Conservation (phyloP, 2,329 filamentous ascomycete species). For the Fonsecaea monophora region DNA sequence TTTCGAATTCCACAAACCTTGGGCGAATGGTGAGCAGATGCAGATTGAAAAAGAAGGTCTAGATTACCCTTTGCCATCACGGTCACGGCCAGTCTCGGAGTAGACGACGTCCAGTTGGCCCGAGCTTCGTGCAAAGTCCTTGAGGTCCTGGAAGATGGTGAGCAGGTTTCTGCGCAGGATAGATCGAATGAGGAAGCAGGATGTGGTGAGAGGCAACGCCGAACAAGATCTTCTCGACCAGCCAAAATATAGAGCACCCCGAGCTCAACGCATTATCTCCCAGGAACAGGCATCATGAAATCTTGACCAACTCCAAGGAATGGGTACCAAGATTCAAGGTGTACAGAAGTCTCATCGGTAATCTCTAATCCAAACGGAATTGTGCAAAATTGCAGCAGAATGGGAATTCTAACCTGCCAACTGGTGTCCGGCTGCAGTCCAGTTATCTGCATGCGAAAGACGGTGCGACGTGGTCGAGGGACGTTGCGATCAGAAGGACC, state of each 20-base stretch:
- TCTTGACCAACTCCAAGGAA: constrained; percentile 1
- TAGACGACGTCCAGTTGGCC: constrained; percentile 92
- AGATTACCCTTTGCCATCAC: constrained; percentile 87
- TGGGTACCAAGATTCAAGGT: not conserved
- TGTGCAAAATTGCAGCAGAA: constrained; percentile 19
- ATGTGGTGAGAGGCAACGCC: not conserved
- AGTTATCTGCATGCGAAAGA: constrained; percentile 96
- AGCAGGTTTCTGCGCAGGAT: constrained; percentile 14
- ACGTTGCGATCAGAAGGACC: constrained; percentile 67
- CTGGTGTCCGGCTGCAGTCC: constrained; percentile 97
- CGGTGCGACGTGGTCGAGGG: constrained; percentile 87
- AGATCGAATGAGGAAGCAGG: not conserved
- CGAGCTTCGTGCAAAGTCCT: constrained; percentile 98
- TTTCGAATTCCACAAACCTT: constrained; percentile 98
- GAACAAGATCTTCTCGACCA: not conserved
- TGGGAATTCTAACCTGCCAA: constrained; percentile 90
- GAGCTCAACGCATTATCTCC: not conserved
- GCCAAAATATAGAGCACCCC: not conserved
- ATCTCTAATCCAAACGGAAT: not conserved
- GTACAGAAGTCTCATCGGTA: not conserved
- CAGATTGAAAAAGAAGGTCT: constrained; percentile 8
- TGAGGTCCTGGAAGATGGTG: constrained; percentile 77
- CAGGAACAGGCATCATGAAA: not conserved
- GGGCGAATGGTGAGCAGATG: constrained; percentile 32
- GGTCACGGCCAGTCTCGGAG: constrained; percentile 91